A percentile compares a stretch with the other conserved stretches of the same genome.
Evolutionary conservation across 2,329 filamentous ascomycete genomes (phyloP).

Genomic region (Penicillium janthinellum): DNA sequence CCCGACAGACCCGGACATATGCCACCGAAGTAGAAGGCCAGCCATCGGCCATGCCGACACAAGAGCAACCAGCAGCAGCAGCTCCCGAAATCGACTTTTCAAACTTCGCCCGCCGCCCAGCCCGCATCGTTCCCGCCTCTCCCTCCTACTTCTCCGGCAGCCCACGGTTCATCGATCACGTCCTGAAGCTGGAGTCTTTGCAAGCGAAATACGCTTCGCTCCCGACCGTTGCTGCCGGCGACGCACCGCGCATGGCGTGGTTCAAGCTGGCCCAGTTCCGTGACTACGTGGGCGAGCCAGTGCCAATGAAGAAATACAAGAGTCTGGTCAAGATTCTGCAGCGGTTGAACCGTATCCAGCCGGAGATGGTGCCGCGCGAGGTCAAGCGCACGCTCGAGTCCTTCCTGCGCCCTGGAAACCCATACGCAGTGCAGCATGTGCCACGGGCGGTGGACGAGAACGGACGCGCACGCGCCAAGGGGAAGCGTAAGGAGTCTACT

Average conservation of each 20-base stretch:
- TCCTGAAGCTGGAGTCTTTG: conserved; percentile 72
- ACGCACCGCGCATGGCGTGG: conserved; percentile 78
- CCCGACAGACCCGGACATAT: conserved; percentile 29
- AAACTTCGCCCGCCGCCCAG: conserved; percentile 46
- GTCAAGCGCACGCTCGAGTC: conserved; percentile 65
- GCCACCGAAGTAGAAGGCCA: conserved; percentile 29
- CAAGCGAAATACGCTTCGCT: conserved; percentile 71
- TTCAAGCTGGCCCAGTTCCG: conserved; percentile 76
- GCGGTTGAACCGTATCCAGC: conserved; percentile 82
- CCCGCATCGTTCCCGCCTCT: conserved; percentile 78
- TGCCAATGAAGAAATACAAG: conserved; percentile 77
- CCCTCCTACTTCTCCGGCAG: conserved; percentile 93
- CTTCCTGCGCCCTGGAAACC: conserved; percentile 76
- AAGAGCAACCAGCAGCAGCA: conserved; percentile 20
- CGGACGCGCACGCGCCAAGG: conserved; percentile 77
- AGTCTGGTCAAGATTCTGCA: conserved; percentile 75
- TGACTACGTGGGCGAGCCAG: conserved; percentile 67
- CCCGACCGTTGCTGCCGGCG: conserved; percentile 65
- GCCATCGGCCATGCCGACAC: conserved; percentile 1
- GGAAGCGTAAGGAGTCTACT: conserved; percentile 82
- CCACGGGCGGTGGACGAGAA: conserved; percentile 69
- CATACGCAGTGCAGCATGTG: conserved; percentile 64
- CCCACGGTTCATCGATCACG: conserved; percentile 82
- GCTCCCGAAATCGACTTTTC: conserved; percentile 40
- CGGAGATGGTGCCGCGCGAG: conserved; percentile 70